Conservation (phyloP, 148 eudicot genomes). For the Rhododendron henanense region DNA sequence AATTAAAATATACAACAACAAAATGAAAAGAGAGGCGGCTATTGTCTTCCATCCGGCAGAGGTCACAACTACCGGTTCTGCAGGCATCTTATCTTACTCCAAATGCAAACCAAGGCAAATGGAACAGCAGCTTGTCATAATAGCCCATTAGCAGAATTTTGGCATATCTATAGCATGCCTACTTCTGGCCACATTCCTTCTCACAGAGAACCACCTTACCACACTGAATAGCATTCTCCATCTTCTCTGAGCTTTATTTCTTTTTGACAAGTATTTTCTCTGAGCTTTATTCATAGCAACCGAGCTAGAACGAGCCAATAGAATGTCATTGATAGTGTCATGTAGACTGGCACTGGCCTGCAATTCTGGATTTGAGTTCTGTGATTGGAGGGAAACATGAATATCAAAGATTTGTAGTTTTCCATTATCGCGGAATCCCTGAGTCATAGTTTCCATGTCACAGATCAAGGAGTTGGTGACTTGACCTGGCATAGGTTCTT, state of each 20-base stretch:
- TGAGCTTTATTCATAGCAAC: slow-evolving; percentile 1
- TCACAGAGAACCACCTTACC: slow-evolving; percentile 14
- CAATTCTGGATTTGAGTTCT: slow-evolving; percentile 28
- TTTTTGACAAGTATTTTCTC: background rate
- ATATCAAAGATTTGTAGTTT: slow-evolving; percentile 38
- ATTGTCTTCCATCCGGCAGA: background rate
- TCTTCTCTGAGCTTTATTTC: slow-evolving; percentile 8
- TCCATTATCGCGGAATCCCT: slow-evolving; percentile 27
- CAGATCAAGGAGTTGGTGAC: slow-evolving; percentile 31
- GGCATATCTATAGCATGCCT: slow-evolving; percentile 4
- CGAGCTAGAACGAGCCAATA: slow-evolving; percentile 27
- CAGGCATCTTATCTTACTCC: background rate
- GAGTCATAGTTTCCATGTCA: slow-evolving; percentile 29
- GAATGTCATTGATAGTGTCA: slow-evolving; percentile 25
- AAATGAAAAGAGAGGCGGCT: background rate
- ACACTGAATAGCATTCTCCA: slow-evolving; percentile 19
- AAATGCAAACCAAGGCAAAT: background rate
- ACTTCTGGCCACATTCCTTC: slow-evolving; percentile 4
- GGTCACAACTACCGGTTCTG: background rate
- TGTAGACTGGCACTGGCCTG: slow-evolving; percentile 32
- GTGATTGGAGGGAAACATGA: slow-evolving; percentile 30
- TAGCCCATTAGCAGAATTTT: background rate
- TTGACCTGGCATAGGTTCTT: slow-evolving; percentile 10
- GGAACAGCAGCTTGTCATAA: background rate
- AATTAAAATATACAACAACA: background rate